Evolutionary conservation across 805 yeast genomes (phyloP), one percentile per base, ranked within the genome.

Genomic region (Teunomyces tritomae): DNA sequence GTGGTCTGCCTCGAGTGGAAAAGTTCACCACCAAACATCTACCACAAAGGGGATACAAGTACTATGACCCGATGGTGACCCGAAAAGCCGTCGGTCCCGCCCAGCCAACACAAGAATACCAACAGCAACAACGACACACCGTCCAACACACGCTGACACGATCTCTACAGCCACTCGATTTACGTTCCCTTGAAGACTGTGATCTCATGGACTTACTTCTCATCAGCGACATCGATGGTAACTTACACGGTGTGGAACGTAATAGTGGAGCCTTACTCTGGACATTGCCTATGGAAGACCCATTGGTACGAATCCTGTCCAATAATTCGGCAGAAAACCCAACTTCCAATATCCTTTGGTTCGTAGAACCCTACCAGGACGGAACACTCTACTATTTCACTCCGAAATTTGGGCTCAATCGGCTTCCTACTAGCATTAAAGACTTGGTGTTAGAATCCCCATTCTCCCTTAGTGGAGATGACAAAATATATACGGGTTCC

Each of bases 311-410:
- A 28, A 74, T 73, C 5, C 65, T 56, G 50, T 54, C 68, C 13
- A 64, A 65, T 47, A 52, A 44, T 24, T 45, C 57, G 6, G 37
- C 41, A 34, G 49, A 62, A 48, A 56, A 46, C 32, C 27, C 59
- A 8, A 56, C 51, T 7, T 51, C 66, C 5, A 70, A 69, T 51
- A 61, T 68, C 44, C 79, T 85, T 0, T 87, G 97, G 92, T 84
- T 92, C 45, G 92, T 94, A 1, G 99, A 94, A 56, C 98, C 98
- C 0, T 79, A 77, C 53, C 84, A 83, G 4, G 96, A 87, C 49
- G 99, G 99, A 1, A 72, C 84, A 0, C 71, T 94, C 3, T 91
- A 84, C 63, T 89, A 83, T 61, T 92, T 92, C 65, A 83, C 87
- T 11, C 82, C 83, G 13, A 80, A 79, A 29, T 70, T 68, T 17